Base-by-base conservation (phyloP, 2,329 filamentous ascomycete species). In the Colletotrichum simmondsii region DNA sequence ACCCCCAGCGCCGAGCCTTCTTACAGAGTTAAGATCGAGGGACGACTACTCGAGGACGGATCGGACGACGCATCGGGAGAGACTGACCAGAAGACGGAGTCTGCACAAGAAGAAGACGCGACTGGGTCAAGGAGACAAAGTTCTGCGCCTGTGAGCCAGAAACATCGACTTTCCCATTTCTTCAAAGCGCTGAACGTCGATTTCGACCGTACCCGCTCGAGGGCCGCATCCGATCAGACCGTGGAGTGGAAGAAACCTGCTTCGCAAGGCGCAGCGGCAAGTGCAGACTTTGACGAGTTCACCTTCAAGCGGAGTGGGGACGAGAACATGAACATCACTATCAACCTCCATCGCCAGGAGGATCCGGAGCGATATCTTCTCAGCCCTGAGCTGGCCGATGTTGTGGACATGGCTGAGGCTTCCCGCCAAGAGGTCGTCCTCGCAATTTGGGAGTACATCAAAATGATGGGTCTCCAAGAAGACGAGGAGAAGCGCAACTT, bases 401-500 rank as follows among this genome's bases (percentile, higher is more conserved):
- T 98, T 16, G 87, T 98, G 22, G 97, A 98, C 79, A 94, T 94
- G 78, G 88, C 92, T 61, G 95, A 97, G 82, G 96, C 95, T 63
- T 96, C 97, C 32, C 92, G 95, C 35, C 93, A 95, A 52, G 95
- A 97, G 74, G 93, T 95, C 7, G 92, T 98, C 32, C 94, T 97
- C 87, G 95, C 94, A 16, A 89, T 99, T 37, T 99, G 95, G 95
- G 95, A 98, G 80, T 99, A 99, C 79, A 94, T 98, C 76, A 92
- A 94, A 77, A 88, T 94, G 24, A 93, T 94, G 87, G 92, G 92
- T 22, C 86, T 99, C 59, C 95, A 97, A 81, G 96, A 98, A 80
- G 95, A 98, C 75, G 96, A 98, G 73, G 97, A 99, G 81, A 97
- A 97, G 85, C 91, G 97, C 74, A 93, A 94, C 73, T 96, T 99